These are phyloP conservation scores for Apiotrichum laibachii DNA, from an alignment of 1,284 basidiomycete genomes.

Conservation along the genomic window DNA sequence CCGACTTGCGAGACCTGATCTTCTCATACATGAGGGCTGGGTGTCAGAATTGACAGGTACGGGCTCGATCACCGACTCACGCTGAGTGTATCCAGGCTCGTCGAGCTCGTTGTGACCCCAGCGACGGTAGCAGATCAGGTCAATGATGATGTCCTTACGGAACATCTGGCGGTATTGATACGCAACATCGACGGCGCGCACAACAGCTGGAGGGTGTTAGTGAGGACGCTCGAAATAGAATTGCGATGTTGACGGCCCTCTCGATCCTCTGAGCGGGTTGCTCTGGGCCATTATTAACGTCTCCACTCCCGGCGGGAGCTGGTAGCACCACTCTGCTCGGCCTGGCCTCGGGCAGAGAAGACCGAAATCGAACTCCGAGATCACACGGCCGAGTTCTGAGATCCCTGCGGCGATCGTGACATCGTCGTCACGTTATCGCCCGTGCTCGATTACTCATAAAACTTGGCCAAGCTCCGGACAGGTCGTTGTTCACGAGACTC, in stretches of 20 bases:
- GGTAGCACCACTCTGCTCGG: no score
- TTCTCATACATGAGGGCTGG: conserved; percentile 75
- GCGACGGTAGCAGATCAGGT: conserved; percentile 79
- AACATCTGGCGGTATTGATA: conserved; percentile 80
- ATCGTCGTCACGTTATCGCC: no score
- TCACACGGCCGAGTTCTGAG: not conserved
- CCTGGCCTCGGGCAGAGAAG: no score
- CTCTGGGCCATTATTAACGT: no score
- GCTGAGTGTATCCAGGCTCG: conserved; percentile 84
- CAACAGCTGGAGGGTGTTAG: conserved; percentile 60
- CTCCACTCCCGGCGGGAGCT: no score
- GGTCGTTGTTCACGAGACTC: conserved; percentile 15
- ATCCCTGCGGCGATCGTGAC: not conserved
- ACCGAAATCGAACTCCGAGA: no score
- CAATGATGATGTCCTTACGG: conserved; percentile 81
- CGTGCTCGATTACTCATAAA: not conserved
- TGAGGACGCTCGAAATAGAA: not conserved
- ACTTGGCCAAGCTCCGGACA: not conserved
- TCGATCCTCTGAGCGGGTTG: no score
- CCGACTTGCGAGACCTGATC: conserved; percentile 69
- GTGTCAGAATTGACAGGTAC: conserved; percentile 12
- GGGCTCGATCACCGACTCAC: conserved; percentile 13
- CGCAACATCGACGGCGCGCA: conserved; percentile 71
- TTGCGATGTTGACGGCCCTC: no score
- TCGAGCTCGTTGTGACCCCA: conserved; percentile 87